Evolutionary conservation across 148 eudicot species (phyloP), one percentile per base, ranked within the genome.

Genomic region (Chenopodium suecicum): DNA sequence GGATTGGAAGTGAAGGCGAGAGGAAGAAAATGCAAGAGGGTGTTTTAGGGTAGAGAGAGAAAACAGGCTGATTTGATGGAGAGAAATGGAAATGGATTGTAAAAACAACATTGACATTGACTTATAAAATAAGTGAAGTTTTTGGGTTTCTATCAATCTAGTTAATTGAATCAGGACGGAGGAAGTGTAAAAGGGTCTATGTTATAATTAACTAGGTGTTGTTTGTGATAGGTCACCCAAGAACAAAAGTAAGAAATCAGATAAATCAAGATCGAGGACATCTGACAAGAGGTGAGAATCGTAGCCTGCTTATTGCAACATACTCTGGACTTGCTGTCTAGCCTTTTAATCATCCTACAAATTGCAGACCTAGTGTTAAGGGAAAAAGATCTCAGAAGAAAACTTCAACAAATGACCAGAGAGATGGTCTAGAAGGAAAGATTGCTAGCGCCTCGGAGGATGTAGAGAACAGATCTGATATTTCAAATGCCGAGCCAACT

Each of bases 381-480:
- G 88, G 94, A 66, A 94, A 89, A 85, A 87, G 87, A 82, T 88
- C 94, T 80, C 92, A 86, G 67, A 80, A 86, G 82, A 87, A 91
- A 84, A 89, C 77, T 74, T 63, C 83, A 22, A 90, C 78, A 83
- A 87, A 72, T 75, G 83, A 79, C 66, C 74, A 54, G 80, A 91
- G 92, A 81, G 78, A 65, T 31, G 68, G 68, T 29, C 72, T 83
- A 75, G 82, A 87, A 84, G 88, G 83, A 54, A 78, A 83, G 64
- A 77, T 79, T 82, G 76, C 81, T 66, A 63, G 77, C 52, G 79
- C 83, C 48, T 87, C 83, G 50, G 52, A 78, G 22, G 88, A 85
- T 76, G 89, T 71, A 48, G 91, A 86, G 82, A 82, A 76, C 73
- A 80, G 82, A 73, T 87, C 90, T 75, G 90, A 79, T 60, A 37